Evolutionary conservation across 495 filamentous ascomycete species (phyloP).

Genomic region (Penicillium desertorum): DNA sequence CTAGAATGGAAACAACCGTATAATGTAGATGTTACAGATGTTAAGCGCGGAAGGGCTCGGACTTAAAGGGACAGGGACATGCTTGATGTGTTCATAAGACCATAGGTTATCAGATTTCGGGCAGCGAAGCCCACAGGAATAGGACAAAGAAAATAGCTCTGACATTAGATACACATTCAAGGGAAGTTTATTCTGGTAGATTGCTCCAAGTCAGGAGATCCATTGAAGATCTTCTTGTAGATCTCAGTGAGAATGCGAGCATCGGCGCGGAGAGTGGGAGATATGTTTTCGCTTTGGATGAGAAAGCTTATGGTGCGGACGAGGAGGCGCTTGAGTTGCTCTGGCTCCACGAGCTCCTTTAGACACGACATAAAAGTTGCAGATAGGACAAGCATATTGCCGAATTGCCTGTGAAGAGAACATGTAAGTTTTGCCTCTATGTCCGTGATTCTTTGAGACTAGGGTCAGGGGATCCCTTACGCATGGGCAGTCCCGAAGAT

Average conservation of each 20-base stretch:
- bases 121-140: background rate
- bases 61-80: conserved; percentile 2
- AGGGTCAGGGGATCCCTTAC: conserved; percentile 1
- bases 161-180: conserved; percentile 9
- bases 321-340: conserved; percentile 50
- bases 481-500: conserved; percentile 14
- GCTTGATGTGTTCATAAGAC: conserved; percentile 6
- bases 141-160: background rate
- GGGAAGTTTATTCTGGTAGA: conserved; percentile 1
- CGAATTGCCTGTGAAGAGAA: conserved; percentile 73
- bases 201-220: conserved; percentile 23
- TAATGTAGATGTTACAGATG: background rate
- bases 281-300: conserved; percentile 57
- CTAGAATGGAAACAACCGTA: no score
- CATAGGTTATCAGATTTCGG: background rate
- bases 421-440: background rate
- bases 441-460: no score
- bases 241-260: conserved; percentile 64
- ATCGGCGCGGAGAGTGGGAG: conserved; percentile 66
- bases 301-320: conserved; percentile 71
- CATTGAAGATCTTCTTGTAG: conserved; percentile 51
- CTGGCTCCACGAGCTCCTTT: conserved; percentile 48
- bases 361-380: conserved; percentile 69
- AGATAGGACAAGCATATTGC: conserved; percentile 85
- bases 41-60: background rate